phyloP scores from a whole-genome alignment of 805 yeast species.

The Nakazawaea ishiwadae region DNA sequence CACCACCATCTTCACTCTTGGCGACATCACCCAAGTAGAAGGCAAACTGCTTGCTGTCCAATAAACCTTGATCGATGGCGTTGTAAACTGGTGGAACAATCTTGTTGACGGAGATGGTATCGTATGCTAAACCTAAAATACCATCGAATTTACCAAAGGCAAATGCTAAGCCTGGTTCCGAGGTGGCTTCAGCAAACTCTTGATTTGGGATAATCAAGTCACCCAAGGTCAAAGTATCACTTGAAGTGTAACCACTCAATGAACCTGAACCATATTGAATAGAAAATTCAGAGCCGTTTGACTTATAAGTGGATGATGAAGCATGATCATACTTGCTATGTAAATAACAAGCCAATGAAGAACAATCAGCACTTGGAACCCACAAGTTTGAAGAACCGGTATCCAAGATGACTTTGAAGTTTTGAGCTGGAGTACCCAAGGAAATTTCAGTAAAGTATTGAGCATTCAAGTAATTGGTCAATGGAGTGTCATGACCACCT shows the following conservation, averaged over 20 bases:
- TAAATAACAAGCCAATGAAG: slow-evolving; percentile 91
- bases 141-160: slow-evolving; percentile 99
- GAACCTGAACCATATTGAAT: slow-evolving; percentile 93
- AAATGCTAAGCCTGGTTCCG: slow-evolving; percentile 96
- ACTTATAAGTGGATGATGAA: slow-evolving; percentile 75
- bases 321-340: slow-evolving; percentile 88
- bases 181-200: slow-evolving; percentile 95
- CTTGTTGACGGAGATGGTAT: slow-evolving; percentile 82
- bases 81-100: slow-evolving; percentile 93
- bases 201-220: slow-evolving; percentile 81
- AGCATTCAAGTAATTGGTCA: slow-evolving; percentile 91
- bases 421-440: slow-evolving; percentile 90
- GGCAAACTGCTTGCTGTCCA: slow-evolving; percentile 83
- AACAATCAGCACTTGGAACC: slow-evolving; percentile 89
- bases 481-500: slow-evolving; percentile 68
- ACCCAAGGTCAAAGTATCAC: slow-evolving; percentile 78
- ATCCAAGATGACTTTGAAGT: slow-evolving; percentile 90
- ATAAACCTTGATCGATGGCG: slow-evolving; percentile 74
- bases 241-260: slow-evolving; percentile 86
- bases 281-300: slow-evolving; percentile 81
- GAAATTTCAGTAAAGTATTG: slow-evolving; percentile 92
- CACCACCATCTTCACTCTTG: slow-evolving; percentile 74
- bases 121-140: slow-evolving; percentile 91
- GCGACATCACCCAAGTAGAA: slow-evolving; percentile 83
- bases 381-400: slow-evolving; percentile 97